A percentile compares a stretch with the other conserved stretches of the same genome.
phyloP scores from a whole-genome alignment of 2,329 filamentous ascomycete genomes.

The Clarireedia sp. region DNA sequence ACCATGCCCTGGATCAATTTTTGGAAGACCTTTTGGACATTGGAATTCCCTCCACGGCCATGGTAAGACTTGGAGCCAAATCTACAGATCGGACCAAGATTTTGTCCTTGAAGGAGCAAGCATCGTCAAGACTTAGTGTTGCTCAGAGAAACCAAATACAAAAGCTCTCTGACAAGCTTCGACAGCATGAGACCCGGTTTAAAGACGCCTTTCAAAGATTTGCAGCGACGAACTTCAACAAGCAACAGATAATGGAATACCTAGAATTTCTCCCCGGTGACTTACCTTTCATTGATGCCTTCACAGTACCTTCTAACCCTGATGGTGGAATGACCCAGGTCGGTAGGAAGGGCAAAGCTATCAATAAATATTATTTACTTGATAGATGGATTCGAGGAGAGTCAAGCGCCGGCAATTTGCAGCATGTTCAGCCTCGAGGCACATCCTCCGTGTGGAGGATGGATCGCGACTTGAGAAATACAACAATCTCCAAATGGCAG shows the following conservation, averaged over 20 bases:
- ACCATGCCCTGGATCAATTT: constrained; percentile 60
- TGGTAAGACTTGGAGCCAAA: constrained; percentile 59
- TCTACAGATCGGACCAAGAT: constrained; percentile 39
- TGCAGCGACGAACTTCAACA: constrained; percentile 9
- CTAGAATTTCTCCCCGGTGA: constrained; percentile 47
- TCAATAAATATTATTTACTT: constrained; percentile 44
- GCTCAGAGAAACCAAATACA: constrained; percentile 37
- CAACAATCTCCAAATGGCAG: constrained; percentile 37
- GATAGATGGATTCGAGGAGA: constrained; percentile 42
- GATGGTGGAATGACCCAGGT: constrained; percentile 39
- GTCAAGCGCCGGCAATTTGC: constrained; percentile 38
- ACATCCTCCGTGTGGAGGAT: constrained; percentile 46
- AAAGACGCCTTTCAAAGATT: constrained; percentile 17
- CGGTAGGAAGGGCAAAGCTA: constrained; percentile 36
- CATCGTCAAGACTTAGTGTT: constrained; percentile 26
- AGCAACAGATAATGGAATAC: constrained; percentile 32
- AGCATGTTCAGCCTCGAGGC: constrained; percentile 22
- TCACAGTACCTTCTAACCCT: constrained; percentile 39
- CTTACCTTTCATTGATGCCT: constrained; percentile 46
- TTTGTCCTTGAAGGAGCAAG: constrained; percentile 40
- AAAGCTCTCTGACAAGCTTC: constrained; percentile 31
- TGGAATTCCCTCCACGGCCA: constrained; percentile 41
- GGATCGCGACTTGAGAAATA: constrained; percentile 29
- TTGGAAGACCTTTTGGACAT: constrained; percentile 54
- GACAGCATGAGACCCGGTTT: constrained; percentile 23